Evolutionary conservation across 1,139 yeast genomes (phyloP).

Genomic region (Blastobotrys illinoisensis): DNA sequence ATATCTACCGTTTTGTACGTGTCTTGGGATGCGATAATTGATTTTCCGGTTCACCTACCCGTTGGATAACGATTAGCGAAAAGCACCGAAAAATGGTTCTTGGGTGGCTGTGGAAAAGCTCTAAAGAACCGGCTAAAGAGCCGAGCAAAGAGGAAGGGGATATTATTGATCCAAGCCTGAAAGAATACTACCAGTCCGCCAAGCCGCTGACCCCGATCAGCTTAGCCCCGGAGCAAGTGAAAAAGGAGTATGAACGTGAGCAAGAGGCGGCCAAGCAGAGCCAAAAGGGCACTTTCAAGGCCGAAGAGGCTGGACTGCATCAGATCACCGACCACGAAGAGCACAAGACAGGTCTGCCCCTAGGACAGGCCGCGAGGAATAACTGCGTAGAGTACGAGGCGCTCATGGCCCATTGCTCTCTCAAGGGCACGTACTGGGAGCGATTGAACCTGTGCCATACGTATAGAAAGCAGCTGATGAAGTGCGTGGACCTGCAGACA

Average conservation of each 20-base stretch:
- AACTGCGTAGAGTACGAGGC: constrained; percentile 32
- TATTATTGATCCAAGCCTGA: constrained; percentile 14
- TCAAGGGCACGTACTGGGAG: constrained; percentile 25
- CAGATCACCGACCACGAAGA: constrained; percentile 6
- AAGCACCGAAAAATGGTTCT: constrained; percentile 1
- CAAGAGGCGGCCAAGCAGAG: constrained; percentile 2
- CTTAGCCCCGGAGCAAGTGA: constrained; percentile 17
- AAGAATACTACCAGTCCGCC: constrained; percentile 17
- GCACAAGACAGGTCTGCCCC: constrained; percentile 11
- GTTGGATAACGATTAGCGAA: background rate
- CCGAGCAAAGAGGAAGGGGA: background rate
- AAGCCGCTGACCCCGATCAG: constrained; percentile 22
- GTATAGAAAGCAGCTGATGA: constrained; percentile 14
- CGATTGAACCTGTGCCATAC: constrained; percentile 22
- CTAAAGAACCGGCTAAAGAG: too few relatives aligned
- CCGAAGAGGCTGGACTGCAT: constrained; percentile 9
- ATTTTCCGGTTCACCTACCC: background rate
- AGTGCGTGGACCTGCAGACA: constrained; percentile 34
- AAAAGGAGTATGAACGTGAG: constrained; percentile 5
- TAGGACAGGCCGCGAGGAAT: constrained; percentile 29
- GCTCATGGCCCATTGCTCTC: constrained; percentile 26
- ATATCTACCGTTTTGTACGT: background rate
- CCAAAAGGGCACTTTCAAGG: background rate
- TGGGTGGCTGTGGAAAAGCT: constrained; percentile 7
- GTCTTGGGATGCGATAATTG: background rate